These are phyloP conservation scores for Rugonectria rugulosa DNA, from an alignment of 2,329 filamentous ascomycete species.

Conservation along the genomic window DNA sequence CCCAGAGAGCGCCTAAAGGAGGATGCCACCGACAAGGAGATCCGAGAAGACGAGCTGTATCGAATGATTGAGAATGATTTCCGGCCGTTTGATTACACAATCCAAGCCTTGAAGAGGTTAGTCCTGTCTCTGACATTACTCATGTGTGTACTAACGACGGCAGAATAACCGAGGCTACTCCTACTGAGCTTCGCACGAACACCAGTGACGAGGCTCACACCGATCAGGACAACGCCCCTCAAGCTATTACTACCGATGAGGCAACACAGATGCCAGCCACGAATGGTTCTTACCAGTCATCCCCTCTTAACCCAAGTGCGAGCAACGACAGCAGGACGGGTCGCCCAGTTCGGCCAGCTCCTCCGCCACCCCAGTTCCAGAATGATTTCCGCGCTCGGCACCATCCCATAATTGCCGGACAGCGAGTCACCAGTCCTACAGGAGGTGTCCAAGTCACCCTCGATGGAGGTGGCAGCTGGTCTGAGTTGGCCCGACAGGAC, in stretches of 20 bases:
- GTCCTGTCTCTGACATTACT: slow-evolving; percentile 33
- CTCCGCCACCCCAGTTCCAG: slow-evolving; percentile 57
- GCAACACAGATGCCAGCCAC: slow-evolving; percentile 50
- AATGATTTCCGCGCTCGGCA: slow-evolving; percentile 54
- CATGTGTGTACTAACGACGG: slow-evolving; percentile 28
- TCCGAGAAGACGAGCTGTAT: slow-evolving; percentile 92
- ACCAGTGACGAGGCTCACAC: slow-evolving; percentile 17
- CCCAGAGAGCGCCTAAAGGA: slow-evolving; percentile 90
- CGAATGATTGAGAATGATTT: slow-evolving; percentile 94
- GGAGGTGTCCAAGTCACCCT: slow-evolving; percentile 92
- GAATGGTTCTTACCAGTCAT: slow-evolving; percentile 36
- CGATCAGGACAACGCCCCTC: slow-evolving; percentile 41
- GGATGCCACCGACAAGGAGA: slow-evolving; percentile 94
- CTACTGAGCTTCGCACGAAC: slow-evolving; percentile 15
- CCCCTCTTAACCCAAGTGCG: slow-evolving; percentile 35
- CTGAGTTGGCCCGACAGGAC: slow-evolving; percentile 85
- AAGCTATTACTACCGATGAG: slow-evolving; percentile 62
- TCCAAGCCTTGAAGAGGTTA: slow-evolving; percentile 78
- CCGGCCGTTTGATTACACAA: slow-evolving; percentile 93
- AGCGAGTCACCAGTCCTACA: slow-evolving; percentile 76
- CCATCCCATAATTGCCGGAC: slow-evolving; percentile 64
- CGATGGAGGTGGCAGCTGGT: slow-evolving; percentile 90
- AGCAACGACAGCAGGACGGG: slow-evolving; percentile 38
- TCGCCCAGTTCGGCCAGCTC: slow-evolving; percentile 39
- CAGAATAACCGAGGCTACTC: slow-evolving; percentile 49